Evolutionary conservation across 805 yeast species (phyloP).

Genomic region (Pichia pseudocactophila): DNA sequence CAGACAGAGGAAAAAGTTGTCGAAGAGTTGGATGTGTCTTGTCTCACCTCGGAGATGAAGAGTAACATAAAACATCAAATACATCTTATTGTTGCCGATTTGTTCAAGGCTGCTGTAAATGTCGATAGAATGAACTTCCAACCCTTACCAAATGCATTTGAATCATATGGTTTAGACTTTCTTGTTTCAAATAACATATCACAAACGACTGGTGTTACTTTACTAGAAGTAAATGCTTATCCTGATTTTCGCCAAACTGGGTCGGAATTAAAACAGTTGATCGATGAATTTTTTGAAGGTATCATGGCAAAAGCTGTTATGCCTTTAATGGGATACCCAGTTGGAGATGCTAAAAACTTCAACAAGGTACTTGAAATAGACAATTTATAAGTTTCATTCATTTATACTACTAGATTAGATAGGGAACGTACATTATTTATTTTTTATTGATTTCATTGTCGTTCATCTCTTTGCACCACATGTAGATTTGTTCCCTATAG

Average conservation of each 20-base stretch:
- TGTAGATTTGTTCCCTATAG: slow-evolving; percentile 55
- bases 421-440: background rate
- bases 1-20: slow-evolving; percentile 22
- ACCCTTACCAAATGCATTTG: slow-evolving; percentile 74
- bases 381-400: background rate
- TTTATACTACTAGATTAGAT: too few species aligned
- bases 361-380: slow-evolving; percentile 10
- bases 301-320: slow-evolving; percentile 31
- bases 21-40: slow-evolving; percentile 59
- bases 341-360: slow-evolving; percentile 4
- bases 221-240: slow-evolving; percentile 84
- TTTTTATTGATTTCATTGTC: slow-evolving; percentile 32
- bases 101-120: slow-evolving; percentile 71
- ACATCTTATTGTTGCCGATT: slow-evolving; percentile 52
- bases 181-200: slow-evolving; percentile 48
- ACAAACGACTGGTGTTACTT: slow-evolving; percentile 31
- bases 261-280: slow-evolving; percentile 52
- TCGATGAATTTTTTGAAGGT: slow-evolving; percentile 56
- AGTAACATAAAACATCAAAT: slow-evolving; percentile 43
- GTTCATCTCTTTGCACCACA: slow-evolving; percentile 83
- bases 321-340: slow-evolving; percentile 9
- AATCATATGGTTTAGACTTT: slow-evolving; percentile 84
- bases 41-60: slow-evolving; percentile 29
- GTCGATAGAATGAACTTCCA: slow-evolving; percentile 80
- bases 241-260: slow-evolving; percentile 99